Evolutionary conservation across 225 moss, liverwort and hornwort genomes (phyloP), one percentile per base, ranked within the genome.

Genomic region (Polytrichum formosum): DNA sequence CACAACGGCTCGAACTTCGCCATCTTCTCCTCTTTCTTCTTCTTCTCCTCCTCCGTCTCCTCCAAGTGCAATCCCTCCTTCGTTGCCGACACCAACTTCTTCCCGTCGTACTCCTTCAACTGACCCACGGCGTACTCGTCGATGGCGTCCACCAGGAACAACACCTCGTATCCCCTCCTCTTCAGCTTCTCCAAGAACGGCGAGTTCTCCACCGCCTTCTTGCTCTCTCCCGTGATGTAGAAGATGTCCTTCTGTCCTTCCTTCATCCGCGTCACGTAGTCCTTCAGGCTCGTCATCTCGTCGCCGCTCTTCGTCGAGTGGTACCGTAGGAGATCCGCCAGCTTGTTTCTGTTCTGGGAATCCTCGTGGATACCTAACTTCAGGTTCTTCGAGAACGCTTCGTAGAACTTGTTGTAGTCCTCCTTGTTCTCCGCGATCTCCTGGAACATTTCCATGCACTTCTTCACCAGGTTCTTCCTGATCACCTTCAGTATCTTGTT

Each of bases 21-120:
- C 69, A 85, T 91, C 83, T 81, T 89, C 79, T 91, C 89, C 17
- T 91, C 89, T 22, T 83, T 87, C 0, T 76, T 80, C 37, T 85
- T 87, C 80, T 87, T 89, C 81, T 91, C 91, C 0, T 89, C 91
- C 13, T 91, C 91, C 0, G 89, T 84, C 56, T 91, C 91, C 5
- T 91, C 91, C n/a, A 91, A 63, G 18, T 87, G 84, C 77, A 91
- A 69, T 0, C 91, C 91, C 53, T 84, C 87, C 72, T 84, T 84
- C 13, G 84, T 84, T 0, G 84, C 81, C 4, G 87, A 87, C 9
- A 84, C 87, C 55, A 91, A 64, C 81, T 91, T 91, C 78, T 91
- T 89, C 0, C 89, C 89, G 2, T 91, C 91, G n/a, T 91, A 91
- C 80, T 91, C 91, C 81, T 91, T 91, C 77, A 90, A 6, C 63